A percentile compares a stretch with the other conserved stretches of the same genome.
These are phyloP conservation scores for Hanseniaspora nectarophila DNA, from an alignment of 805 yeast species.

Conservation along the genomic window DNA sequence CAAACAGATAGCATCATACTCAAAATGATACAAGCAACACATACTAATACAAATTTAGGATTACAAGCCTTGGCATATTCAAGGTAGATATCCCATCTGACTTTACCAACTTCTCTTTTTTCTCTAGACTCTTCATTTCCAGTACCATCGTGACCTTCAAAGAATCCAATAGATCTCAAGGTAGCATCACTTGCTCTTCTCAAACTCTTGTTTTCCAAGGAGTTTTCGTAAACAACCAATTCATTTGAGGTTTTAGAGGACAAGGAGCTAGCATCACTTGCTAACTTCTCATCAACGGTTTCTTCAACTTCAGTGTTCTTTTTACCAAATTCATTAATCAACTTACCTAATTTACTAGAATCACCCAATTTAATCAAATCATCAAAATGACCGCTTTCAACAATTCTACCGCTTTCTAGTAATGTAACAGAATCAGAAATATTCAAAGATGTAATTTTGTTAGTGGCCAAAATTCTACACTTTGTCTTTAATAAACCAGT, in stretches of 20 bases:
- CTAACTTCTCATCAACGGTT: slow-evolving; percentile 15
- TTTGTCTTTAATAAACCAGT: slow-evolving; percentile 63
- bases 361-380: slow-evolving; percentile 29
- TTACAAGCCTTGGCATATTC: slow-evolving; percentile 86
- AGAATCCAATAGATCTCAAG: slow-evolving; percentile 26
- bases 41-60: slow-evolving; percentile 47
- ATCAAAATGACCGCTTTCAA: slow-evolving; percentile 53
- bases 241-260: slow-evolving; percentile 25
- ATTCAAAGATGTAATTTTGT: slow-evolving; percentile 68
- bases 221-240: slow-evolving; percentile 23
- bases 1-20: too few relatives aligned
- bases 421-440: slow-evolving; percentile 61
- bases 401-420: slow-evolving; percentile 55
- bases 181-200: slow-evolving; percentile 51
- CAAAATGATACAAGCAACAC: slow-evolving; percentile 42
- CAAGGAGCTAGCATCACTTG: slow-evolving; percentile 19
- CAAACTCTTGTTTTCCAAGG: slow-evolving; percentile 32
- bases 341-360: slow-evolving; percentile 39
- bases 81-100: slow-evolving; percentile 70
- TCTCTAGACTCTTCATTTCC: slow-evolving; percentile 40
- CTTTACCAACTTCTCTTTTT: slow-evolving; percentile 85
- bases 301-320: slow-evolving; percentile 20
- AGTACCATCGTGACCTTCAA: slow-evolving; percentile 29
- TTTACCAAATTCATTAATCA: slow-evolving; percentile 41
- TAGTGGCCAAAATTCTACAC: slow-evolving; percentile 73